A percentile compares a stretch with the other conserved stretches of the same genome.
Conservation (phyloP, 179 eudicot genomes). For the Patellifolia procumbens region DNA sequence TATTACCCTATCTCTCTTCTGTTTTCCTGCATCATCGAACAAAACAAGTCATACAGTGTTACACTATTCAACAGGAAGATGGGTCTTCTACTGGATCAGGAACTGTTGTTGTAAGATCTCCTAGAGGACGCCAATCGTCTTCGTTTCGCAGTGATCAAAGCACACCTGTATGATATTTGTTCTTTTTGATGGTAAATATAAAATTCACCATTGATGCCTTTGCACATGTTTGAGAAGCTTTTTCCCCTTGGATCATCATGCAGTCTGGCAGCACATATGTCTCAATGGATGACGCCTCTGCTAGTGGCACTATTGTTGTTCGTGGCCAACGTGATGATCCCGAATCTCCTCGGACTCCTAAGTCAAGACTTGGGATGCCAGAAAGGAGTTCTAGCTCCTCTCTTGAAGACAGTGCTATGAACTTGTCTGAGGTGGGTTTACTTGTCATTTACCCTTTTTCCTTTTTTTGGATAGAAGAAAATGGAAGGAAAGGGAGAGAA, state of each 20-base stretch:
- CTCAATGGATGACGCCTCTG: conserved; percentile 75
- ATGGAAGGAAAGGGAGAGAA: too few relatives aligned
- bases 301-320: conserved; percentile 77
- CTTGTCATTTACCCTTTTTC: conserved; percentile 5
- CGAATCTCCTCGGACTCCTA: conserved; percentile 80
- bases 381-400: conserved; percentile 71
- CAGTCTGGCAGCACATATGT: conserved; percentile 74
- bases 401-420: conserved; percentile 76
- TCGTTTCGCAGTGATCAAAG: conserved; percentile 61
- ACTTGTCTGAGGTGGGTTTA: conserved; percentile 70
- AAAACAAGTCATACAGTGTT: not conserved
- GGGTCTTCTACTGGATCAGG: conserved; percentile 69
- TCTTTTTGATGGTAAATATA: not conserved
- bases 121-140: conserved; percentile 53
- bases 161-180: conserved; percentile 44
- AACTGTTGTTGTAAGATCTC: conserved; percentile 78
- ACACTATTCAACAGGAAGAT: conserved; percentile 53
- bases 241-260: conserved; percentile 16
- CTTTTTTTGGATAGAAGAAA: too few relatives aligned
- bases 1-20: not conserved
- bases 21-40: conserved; percentile 4
- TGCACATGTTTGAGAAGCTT: conserved; percentile 11
- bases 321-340: conserved; percentile 75
- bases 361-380: conserved; percentile 72
- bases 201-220: not conserved